phyloP scores from a whole-genome alignment of 2,329 filamentous ascomycete species.

The Cercospora nicotianae region DNA sequence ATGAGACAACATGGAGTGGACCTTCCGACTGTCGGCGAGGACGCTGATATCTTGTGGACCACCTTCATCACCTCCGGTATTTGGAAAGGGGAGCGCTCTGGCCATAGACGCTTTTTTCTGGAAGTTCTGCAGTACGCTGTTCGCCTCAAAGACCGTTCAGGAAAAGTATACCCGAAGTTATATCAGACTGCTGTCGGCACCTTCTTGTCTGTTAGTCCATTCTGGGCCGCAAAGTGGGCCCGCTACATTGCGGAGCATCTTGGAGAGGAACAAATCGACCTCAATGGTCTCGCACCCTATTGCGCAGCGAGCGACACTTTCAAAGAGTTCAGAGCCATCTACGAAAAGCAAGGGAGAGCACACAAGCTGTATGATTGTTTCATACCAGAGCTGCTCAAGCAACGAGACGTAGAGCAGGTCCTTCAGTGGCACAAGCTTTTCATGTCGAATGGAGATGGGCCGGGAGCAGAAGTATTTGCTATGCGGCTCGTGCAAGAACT shows the following conservation, averaged over 20 bases:
- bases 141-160: conserved; percentile 6
- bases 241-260: conserved; percentile 38
- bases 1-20: conserved; percentile 40
- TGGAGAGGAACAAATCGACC: conserved; percentile 36
- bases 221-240: conserved; percentile 36
- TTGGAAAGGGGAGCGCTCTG: neutral
- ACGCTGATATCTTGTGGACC: conserved; percentile 49
- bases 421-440: conserved; percentile 46
- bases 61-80: conserved; percentile 46
- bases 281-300: conserved; percentile 27
- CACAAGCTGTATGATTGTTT: conserved; percentile 46
- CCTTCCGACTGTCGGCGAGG: conserved; percentile 43
- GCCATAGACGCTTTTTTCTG: neutral
- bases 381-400: conserved; percentile 39
- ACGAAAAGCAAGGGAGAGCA: conserved; percentile 38
- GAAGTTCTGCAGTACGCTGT: conserved; percentile 13
- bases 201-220: conserved; percentile 36
- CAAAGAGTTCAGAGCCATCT: conserved; percentile 40
- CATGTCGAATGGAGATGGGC: conserved; percentile 40
- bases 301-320: conserved; percentile 23
- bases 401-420: conserved; percentile 31
- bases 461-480: conserved; percentile 38
- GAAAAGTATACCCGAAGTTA: conserved; percentile 1
- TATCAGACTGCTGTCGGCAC: conserved; percentile 39
- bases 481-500: conserved; percentile 36